Base-by-base conservation (phyloP, 768 basidiomycete species). In the Termitomyces sp. region DNA sequence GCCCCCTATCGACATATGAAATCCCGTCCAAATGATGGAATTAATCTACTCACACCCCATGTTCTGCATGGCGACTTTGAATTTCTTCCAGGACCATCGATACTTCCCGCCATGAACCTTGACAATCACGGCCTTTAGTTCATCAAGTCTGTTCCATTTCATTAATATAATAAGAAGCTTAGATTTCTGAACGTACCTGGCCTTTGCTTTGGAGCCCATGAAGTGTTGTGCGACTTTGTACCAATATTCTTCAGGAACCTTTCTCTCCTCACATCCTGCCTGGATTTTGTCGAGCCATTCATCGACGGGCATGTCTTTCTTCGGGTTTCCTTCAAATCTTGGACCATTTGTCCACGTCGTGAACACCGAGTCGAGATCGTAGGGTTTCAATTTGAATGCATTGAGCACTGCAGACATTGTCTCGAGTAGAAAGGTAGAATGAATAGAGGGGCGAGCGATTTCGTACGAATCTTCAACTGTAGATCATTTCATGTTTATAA, bases 71-170 rank as follows among this genome's bases (percentile, higher is more conserved):
- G 89, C 89, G 52, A 87, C 75, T 70, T 79, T 84, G 73, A 86
- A 91, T 63, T 83, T 88, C 73, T 89, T 88, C 89, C 89, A 91
- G 59, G 79, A 85, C 89, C 89, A 91, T 49, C 82, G 76, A 65
- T 91, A 91, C 62, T 82, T 85, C 14, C 87, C 87, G 11, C 87
- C 89, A 59, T 90, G 80, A 60, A 91, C 80, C 65, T 88, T 82
- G 40, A 79, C 73, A 74, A 91, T 80, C 56, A 91, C 86, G 43
- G 79, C 79, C 70, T 89, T 89, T 56, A 91, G 71, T 63, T 90
- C 88, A 32, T 79, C 72, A 57, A 91, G 72, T 56, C 84, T 81
- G 49, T 25, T 17, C 12, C 17, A 40, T 39, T 51, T 30, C 10
- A 14, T 43, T 4, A 25, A 9, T 27, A 32, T 41, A 2, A 54